Evolutionary conservation across 129 eudicot species (phyloP).

Genomic region (Pulicaria dysenterica): DNA sequence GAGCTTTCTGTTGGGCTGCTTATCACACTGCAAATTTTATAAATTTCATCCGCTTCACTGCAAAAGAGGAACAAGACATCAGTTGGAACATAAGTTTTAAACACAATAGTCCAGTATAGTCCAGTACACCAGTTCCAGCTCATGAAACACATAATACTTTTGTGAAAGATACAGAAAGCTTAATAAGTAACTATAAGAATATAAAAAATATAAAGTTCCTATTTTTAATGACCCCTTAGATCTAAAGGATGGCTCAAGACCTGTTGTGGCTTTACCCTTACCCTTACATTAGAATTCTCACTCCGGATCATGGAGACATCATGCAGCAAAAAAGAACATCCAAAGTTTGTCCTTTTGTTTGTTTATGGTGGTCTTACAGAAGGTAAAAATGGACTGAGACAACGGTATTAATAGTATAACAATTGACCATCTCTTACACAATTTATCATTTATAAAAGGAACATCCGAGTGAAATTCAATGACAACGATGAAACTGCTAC

Average conservation of each 20-base stretch:
- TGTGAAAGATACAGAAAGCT: not conserved
- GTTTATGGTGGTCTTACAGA: conserved; percentile 1
- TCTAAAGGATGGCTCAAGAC: not conserved
- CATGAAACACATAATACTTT: not conserved
- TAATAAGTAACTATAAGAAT: not conserved
- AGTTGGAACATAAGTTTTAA: conserved; percentile 5
- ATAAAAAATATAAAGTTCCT: not conserved
- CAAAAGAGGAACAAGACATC: conserved; percentile 11
- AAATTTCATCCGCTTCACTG: conserved; percentile 98
- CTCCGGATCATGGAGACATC: too few species aligned
- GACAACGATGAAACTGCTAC: not conserved
- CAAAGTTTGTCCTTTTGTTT: too few species aligned
- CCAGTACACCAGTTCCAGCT: not conserved
- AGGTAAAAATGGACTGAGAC: not conserved
- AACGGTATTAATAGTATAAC: not conserved
- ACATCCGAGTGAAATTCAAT: not conserved
- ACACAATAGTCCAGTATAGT: not conserved
- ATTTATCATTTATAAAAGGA: not conserved
- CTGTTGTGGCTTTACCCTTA: not conserved
- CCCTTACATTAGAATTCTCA: too few species aligned
- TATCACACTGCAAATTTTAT: conserved; percentile 85
- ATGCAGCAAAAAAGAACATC: too few species aligned
- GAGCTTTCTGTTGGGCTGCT: conserved; percentile 70
- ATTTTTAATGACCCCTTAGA: not conserved
- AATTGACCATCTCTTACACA: conserved; percentile 1